These are phyloP conservation scores for Lecanicillium sp. DNA, from an alignment of 2,329 filamentous ascomycete species.

Conservation along the genomic window DNA sequence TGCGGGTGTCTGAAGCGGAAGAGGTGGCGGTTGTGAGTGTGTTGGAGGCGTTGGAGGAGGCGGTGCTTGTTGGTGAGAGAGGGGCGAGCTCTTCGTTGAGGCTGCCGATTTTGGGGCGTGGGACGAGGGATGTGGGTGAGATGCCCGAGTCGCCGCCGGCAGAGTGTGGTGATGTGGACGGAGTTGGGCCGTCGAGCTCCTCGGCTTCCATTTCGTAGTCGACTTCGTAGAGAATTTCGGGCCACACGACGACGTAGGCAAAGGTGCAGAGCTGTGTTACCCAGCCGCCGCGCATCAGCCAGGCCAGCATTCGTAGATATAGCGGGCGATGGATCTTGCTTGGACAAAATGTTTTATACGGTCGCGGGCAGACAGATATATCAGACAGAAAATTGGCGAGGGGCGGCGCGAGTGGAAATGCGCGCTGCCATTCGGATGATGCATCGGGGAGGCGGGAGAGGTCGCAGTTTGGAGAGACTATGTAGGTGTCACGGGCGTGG, in stretches of 20 bases:
- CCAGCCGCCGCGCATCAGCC: conserved; percentile 88
- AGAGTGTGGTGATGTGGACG: conserved; percentile 15
- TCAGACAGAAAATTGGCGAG: conserved; percentile 81
- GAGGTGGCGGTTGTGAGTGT: conserved; percentile 9
- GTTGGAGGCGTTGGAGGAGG: background rate
- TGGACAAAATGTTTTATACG: conserved; percentile 77
- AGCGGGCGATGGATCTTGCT: conserved; percentile 78
- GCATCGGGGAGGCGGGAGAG: conserved; percentile 62
- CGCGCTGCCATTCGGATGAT: conserved; percentile 61
- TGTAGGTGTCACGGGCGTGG: conserved; percentile 82
- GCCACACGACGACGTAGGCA: conserved; percentile 76
- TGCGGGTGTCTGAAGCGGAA: conserved; percentile 9
- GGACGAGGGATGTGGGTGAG: conserved; percentile 1
- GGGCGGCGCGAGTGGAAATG: conserved; percentile 76
- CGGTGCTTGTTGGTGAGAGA: conserved; percentile 1
- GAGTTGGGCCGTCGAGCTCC: conserved; percentile 34
- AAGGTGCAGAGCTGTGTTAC: conserved; percentile 90
- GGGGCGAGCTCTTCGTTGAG: background rate
- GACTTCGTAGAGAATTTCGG: conserved; percentile 75
- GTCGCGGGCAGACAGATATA: conserved; percentile 70
- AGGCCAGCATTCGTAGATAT: conserved; percentile 87
- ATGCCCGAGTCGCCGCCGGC: conserved; percentile 19
- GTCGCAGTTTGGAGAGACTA: conserved; percentile 85
- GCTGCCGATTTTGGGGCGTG: conserved; percentile 6
- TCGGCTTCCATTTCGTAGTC: conserved; percentile 62